Base-by-base conservation (phyloP, 1,284 basidiomycete genomes). In the Takashimella tepidaria region DNA sequence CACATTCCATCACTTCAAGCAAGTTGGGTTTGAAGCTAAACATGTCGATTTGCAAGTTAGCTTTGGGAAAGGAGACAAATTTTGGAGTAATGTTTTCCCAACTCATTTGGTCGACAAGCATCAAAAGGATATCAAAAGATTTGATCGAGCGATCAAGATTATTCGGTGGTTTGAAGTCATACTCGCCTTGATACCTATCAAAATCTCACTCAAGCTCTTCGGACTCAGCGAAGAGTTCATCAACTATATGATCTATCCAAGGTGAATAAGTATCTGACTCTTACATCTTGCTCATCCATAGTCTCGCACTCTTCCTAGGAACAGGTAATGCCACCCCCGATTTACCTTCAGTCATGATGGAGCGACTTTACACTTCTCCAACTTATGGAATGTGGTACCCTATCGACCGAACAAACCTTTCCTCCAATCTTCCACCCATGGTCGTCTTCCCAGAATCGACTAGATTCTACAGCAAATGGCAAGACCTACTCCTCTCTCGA, bases 11-110 rank as follows among this genome's bases (percentile, higher is more conserved):
- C 78, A 82, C 65, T 83, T 84, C 60, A 74, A 81, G 46, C 78
- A 79, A 61, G 75, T 80, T 8, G 83, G 83, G 0, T 82, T 79
- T 57, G 76, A 78, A 43, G 78, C 79, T 1, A 74, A 67, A 50
- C 72, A 70, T 51, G 82, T 85, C 45, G 82, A 79, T 26, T 79
- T 85, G 71, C 82, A 84, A 66, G 82, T 84, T 21, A 82, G 81
- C 49, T 85, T 85, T 64, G 83, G 83, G 41, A 81, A 82, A 56
- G 82, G 79, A 51, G 78, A 76, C 51, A 76, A 67, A 58, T 85
- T 85, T 64, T 86, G 83, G 84, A 80, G 80, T 51, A 85, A 85
- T 63, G 78, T 84, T 50, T 85, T 83, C 67, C 83, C 84, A 4
- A 82, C 82, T 43, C 63, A 78, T 41, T 76, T 84, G 20, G 75